phyloP scores from a whole-genome alignment of 176 grass and related monocot genomes.

The Phyllostachys edulis region DNA sequence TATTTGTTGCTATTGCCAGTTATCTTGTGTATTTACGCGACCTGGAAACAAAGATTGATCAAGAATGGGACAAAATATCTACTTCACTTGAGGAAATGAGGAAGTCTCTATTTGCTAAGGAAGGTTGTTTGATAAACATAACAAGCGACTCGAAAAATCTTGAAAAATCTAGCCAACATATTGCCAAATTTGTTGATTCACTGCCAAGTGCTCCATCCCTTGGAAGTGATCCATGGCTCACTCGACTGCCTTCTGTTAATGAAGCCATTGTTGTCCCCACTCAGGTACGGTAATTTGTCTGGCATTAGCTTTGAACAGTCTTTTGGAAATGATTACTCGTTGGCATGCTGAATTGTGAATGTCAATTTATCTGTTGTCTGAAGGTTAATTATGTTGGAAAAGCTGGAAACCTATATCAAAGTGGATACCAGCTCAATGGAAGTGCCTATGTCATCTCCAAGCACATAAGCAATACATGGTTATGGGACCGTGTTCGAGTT shows the following conservation, averaged over 20 bases:
- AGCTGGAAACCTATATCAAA: slow-evolving; percentile 85
- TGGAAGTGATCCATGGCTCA: slow-evolving; percentile 68
- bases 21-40: slow-evolving; percentile 92
- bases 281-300: slow-evolving; percentile 52
- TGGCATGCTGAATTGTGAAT: slow-evolving; percentile 3
- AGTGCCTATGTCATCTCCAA: slow-evolving; percentile 98
- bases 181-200: slow-evolving; percentile 86
- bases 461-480: slow-evolving; percentile 90
- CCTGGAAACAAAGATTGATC: slow-evolving; percentile 81
- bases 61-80: slow-evolving; percentile 96
- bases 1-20: slow-evolving; percentile 51
- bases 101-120: slow-evolving; percentile 65
- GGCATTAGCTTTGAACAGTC: slow-evolving; percentile 16
- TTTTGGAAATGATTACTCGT: not conserved
- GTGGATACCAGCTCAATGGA: slow-evolving; percentile 90
- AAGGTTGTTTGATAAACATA: slow-evolving; percentile 85
- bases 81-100: slow-evolving; percentile 86
- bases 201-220: slow-evolving; percentile 53
- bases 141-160: slow-evolving; percentile 87
- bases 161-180: slow-evolving; percentile 63
- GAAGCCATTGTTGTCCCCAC: slow-evolving; percentile 99
- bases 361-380: slow-evolving; percentile 37
- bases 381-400: slow-evolving; percentile 99
- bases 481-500: slow-evolving; percentile 94
- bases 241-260: slow-evolving; percentile 66